Conservation (phyloP, 768 basidiomycete species). For the Inosperma sp. region DNA sequence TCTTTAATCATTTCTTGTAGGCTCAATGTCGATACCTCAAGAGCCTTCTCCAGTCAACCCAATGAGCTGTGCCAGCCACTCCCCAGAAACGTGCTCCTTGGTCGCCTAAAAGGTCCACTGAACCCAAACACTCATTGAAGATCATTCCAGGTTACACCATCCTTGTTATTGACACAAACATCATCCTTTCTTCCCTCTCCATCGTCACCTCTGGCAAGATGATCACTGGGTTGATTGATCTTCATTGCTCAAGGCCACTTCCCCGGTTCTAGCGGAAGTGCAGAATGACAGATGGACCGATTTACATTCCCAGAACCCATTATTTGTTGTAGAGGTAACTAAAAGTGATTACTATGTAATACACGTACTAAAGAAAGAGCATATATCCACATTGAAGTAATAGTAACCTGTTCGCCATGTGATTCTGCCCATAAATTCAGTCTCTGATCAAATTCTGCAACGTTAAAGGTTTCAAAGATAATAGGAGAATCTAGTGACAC, state of each 20-base stretch:
- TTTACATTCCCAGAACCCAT: no score
- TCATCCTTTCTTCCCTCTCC: slow-evolving; percentile 80
- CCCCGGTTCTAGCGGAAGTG: no score
- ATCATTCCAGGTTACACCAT: slow-evolving; percentile 83
- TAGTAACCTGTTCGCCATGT: background rate
- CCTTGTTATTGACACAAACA: slow-evolving; percentile 93
- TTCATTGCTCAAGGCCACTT: no score
- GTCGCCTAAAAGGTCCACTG: no score
- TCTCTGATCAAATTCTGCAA: background rate
- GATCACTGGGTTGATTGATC: no score
- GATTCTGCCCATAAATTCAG: background rate
- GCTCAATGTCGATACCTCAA: slow-evolving; percentile 72
- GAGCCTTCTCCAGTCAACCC: slow-evolving; percentile 52
- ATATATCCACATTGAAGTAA: background rate
- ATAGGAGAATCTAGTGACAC: background rate
- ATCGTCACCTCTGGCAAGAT: no score
- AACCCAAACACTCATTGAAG: no score
- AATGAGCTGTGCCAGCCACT: no score
- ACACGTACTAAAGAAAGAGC: background rate
- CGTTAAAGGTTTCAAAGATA: background rate
- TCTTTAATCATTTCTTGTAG: no score
- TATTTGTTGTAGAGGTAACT: no score
- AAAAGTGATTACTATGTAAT: background rate
- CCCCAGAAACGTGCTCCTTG: no score
- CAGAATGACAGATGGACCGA: no score